Evolutionary conservation across 73 alveolate genomes (phyloP).

Genomic region (Paramecium sonneborni): DNA sequence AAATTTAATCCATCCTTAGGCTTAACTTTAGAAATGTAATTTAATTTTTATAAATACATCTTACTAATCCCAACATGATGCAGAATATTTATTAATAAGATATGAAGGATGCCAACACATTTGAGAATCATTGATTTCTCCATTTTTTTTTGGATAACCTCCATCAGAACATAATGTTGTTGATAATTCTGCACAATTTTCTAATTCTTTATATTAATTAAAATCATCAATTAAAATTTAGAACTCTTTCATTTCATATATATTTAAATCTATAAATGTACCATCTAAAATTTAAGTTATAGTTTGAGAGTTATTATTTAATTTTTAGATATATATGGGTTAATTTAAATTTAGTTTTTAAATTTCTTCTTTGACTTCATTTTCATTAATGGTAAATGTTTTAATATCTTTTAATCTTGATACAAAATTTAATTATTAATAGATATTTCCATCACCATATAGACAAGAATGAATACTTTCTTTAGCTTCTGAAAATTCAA

Average conservation of each 20-base stretch:
- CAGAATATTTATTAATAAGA: background rate
- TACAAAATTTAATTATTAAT: background rate
- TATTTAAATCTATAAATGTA: background rate
- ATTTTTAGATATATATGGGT: background rate
- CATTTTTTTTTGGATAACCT: background rate
- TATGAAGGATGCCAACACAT: slow-evolving; percentile 29
- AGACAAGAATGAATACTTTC: background rate
- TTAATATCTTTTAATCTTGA: background rate
- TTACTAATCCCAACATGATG: background rate
- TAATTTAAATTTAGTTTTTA: background rate
- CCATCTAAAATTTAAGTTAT: background rate
- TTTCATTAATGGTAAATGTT: background rate
- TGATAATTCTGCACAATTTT: background rate
- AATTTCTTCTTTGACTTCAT: background rate
- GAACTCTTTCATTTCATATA: background rate
- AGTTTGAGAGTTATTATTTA: background rate
- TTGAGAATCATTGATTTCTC: background rate
- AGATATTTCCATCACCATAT: background rate
- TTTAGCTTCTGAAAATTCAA: background rate
- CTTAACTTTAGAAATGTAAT: background rate
- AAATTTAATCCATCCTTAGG: background rate
- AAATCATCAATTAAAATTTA: background rate
- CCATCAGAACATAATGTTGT: background rate
- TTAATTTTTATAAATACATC: background rate
- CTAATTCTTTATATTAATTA: background rate